Conservation (phyloP, 2,329 filamentous ascomycete species). For the Aspergillus chevalieri region DNA sequence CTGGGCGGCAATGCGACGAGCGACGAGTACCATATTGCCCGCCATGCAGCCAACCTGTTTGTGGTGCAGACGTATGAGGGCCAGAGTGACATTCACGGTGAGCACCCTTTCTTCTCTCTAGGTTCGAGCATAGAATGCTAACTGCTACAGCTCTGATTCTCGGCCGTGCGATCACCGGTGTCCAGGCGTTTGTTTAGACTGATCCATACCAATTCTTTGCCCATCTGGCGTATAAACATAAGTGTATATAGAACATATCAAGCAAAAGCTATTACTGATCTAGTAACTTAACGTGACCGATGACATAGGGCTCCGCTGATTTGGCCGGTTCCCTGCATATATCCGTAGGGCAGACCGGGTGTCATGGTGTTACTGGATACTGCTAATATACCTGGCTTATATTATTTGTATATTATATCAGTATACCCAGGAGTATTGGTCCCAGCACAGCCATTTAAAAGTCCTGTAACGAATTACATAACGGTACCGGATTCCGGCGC, state of each 20-base stretch:
- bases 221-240: not conserved
- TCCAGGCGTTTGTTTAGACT: slow-evolving; percentile 69
- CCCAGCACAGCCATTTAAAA: no score
- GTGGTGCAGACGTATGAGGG: slow-evolving; percentile 98
- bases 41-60: slow-evolving; percentile 92
- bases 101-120: slow-evolving; percentile 38
- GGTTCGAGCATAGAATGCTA: slow-evolving; percentile 18
- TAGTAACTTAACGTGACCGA: not conserved
- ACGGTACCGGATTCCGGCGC: no score
- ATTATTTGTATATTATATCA: no score
- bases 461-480: no score
- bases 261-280: not conserved
- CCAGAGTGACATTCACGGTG: slow-evolving; percentile 94
- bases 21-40: slow-evolving; percentile 91
- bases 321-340: not conserved
- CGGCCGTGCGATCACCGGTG: slow-evolving; percentile 63
- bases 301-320: not conserved
- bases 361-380: no score
- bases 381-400: no score
- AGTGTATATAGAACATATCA: not conserved
- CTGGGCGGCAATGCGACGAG: slow-evolving; percentile 98
- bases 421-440: no score
- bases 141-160: slow-evolving; percentile 60
- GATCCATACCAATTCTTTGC: not conserved
- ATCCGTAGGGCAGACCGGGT: not conserved